Conservation (phyloP, 345 rosid species). For the Ceriops tagal region DNA sequence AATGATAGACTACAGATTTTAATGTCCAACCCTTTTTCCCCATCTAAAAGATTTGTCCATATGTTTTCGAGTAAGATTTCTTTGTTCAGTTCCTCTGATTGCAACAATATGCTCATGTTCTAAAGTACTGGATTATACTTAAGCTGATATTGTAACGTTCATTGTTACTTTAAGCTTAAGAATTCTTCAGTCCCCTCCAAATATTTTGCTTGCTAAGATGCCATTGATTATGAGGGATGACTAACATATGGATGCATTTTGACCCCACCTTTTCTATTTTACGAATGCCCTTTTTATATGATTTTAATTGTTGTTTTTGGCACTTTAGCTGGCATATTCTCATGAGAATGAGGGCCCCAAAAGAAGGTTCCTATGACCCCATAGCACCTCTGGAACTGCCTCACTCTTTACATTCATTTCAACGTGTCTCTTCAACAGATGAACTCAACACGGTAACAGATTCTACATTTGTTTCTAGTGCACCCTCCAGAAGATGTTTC, state of each 20-base stretch:
- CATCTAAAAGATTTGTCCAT: no score
- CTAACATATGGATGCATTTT: background rate
- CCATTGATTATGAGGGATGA: background rate
- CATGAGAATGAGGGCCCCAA: conserved; percentile 80
- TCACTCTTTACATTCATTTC: conserved; percentile 88
- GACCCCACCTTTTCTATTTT: background rate
- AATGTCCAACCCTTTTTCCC: no score
- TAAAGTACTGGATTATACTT: no score
- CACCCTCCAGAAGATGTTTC: background rate
- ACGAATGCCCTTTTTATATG: background rate
- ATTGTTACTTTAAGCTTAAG: no score
- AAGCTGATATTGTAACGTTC: no score
- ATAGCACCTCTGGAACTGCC: conserved; percentile 93
- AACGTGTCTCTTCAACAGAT: conserved; percentile 71
- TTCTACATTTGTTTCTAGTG: background rate
- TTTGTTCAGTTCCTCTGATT: no score
- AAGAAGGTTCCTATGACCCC: conserved; percentile 80
- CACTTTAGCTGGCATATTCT: conserved; percentile 80
- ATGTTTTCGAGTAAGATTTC: no score
- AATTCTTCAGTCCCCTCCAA: no score
- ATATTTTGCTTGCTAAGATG: no score
- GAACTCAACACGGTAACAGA: conserved; percentile 53
- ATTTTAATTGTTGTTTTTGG: background rate
- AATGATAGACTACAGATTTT: no score
- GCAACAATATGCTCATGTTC: no score